Base-by-base conservation (phyloP, 1,284 basidiomycete species). In the Apiotrichum akiyoshidainum region DNA sequence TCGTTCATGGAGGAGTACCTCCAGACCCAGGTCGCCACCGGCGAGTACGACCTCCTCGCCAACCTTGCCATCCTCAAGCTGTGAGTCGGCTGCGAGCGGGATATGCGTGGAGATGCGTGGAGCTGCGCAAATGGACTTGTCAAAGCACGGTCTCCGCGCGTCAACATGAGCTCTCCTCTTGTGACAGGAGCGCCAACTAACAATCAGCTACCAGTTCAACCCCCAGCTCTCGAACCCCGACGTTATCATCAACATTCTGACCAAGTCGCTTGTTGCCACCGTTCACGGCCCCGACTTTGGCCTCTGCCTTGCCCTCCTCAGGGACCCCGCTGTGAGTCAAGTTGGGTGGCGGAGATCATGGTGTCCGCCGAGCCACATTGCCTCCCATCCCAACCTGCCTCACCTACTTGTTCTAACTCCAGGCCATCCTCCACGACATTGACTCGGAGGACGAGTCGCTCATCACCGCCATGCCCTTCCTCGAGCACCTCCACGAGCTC, bases 1-100 rank as follows among this genome's bases (percentile, higher is more conserved):
- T 83, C 86, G 45, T 89, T 93, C 64, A 85, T 98, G 60, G 92
- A 96, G 80, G 94, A 96, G 73, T 97, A 97, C 80, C 86, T 98
- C 59, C 89, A 88, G 73, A 86, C 90, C 73, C 93, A 98, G 79
- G 89, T 92, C 67, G 83, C 90, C 68, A 88, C 85, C 68, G 87
- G 88, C 69, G 88, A 92, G 72, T 96, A 96, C 72, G 94, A 98
- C 77, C 88, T 90, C 68, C 84, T 97, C 45, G 92, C 93, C 52
- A 96, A 97, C 79, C 83, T 93, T 46, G 84, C 86, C 60, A 84
- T 92, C 46, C 83, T 94, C 54, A 85, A 89, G 72, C 80, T 84
- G 86, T 90, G 67, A 64, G 85, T 80, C 26, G 26, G 3, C 26
- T 31, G 26, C 26, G 4, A 31, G 26, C 26, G 3, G 26, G 26